Evolutionary conservation across 2,329 filamentous ascomycete species (phyloP), one percentile per base, ranked within the genome.

Genomic region (Phialemonium atrogriseum): DNA sequence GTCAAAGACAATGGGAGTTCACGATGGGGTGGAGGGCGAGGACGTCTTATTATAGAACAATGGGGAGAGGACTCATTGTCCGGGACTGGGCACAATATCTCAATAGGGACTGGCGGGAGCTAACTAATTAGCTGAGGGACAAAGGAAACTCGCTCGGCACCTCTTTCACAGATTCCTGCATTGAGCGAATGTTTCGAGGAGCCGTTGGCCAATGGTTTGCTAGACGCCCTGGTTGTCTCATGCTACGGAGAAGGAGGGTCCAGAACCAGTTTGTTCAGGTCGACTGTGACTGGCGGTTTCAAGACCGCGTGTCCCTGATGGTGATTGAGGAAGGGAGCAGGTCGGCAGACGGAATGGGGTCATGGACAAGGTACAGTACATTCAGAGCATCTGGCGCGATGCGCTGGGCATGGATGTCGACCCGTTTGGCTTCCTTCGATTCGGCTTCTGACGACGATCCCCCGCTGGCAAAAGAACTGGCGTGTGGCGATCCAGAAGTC

Each of bases 141-240:
- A n/a, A n/a, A n/a, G n/a, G n/a, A n/a, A n/a, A n/a, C n/a, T n/a
- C n/a, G n/a, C 13, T 17, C 13, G 12, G 14, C 25, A 17, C 7
- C 25, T 7, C 25, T 27, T 7, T 20, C 24, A 9, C n/a, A n/a
- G n/a, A n/a, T n/a, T 30, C 19, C 24, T 14, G 46, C 39, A 47
- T 46, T 37, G 31, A 35, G 34, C 40, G 33, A 24, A 34, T 25
- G 36, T 39, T 43, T 47, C 38, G 34, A 34, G 39, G 32, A 21
- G 15, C 22, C 41, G 42, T 32, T 38, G 39, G 35, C 47, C 47
- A 50, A 50, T 49, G 40, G 45, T 44, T 40, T 39, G 24, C 30
- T 44, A 45, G 40, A 41, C 47, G 45, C 45, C 40, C 26, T 27
- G 24, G 17, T 12, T 9, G n/a, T 20, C 13, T 35, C 26, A 25